Evolutionary conservation across 352 stramenopile genomes (phyloP), one percentile per base, ranked within the genome.

Genomic region (Globisporangium cylindrosporum): DNA sequence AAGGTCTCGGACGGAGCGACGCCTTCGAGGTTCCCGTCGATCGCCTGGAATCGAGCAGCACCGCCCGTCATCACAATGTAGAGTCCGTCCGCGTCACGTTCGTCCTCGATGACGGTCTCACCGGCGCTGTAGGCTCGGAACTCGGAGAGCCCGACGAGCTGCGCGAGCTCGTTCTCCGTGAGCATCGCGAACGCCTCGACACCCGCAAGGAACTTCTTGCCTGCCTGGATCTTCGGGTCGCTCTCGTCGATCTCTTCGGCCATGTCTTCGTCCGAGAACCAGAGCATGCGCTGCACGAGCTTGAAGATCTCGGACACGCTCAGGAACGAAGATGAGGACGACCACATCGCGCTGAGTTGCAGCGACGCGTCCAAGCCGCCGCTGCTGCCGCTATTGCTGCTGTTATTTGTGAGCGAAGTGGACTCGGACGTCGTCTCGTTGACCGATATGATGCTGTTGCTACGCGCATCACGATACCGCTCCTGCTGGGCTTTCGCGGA

Each of bases 101-200:
- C 80, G 69, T 85, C 73, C 1, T 73, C 27, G 1, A 89, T 12
- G n/a, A 85, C 72, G 2, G 84, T 68, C 43, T 86, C 78, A 20
- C 80, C 76, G 1, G 62, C 64, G n/a, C 66, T 59, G 67, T 67
- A 89, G 5, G 71, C 58, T 41, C 74, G 70, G 29, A 89, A 69
- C 36, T 89, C 78, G 9, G 74, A 76, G 32, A 85, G 74, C 5
- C 71, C 72, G 15, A 78, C 78, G 51, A 86, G 76, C 66, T 89
- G 80, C 55, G 71, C 78, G 41, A 89, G 70, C 43, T 89, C 78
- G 63, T 84, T 81, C 32, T 85, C 74, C 22, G 76, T 83, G 63
- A 89, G 77, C 64, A 80, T 75, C n/a, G 78, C 67, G 63, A 89
- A 85, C 29, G 79, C 78, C 20, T 85, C 78, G 68, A 89, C 76